Percentiles rank a stretch among this genome's conserved stretches.
These are phyloP conservation scores for Gossypium herbaceum DNA, from an alignment of 345 rosid genomes.

Conservation along the genomic window DNA sequence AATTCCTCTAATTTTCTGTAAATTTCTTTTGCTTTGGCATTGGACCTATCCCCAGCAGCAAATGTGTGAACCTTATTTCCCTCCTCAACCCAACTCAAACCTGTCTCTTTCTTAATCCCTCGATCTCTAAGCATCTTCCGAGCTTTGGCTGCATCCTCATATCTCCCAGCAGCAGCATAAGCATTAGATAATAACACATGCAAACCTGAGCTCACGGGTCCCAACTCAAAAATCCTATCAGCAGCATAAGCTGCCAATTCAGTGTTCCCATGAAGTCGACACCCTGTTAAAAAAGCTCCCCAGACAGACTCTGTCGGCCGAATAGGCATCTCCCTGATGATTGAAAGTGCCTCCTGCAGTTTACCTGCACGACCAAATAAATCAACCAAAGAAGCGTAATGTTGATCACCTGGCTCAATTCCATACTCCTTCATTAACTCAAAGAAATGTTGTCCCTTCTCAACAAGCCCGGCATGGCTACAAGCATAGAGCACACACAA, in stretches of 20 bases:
- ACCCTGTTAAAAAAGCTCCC: slow-evolving; percentile 87
- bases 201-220: slow-evolving; percentile 64
- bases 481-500: slow-evolving; percentile 76
- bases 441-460: slow-evolving; percentile 58
- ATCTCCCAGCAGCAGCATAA: slow-evolving; percentile 90
- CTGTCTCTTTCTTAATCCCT: slow-evolving; percentile 87
- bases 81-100: slow-evolving; percentile 92
- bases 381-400: slow-evolving; percentile 83
- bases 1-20: slow-evolving; percentile 68
- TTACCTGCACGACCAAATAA: slow-evolving; percentile 85
- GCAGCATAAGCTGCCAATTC: slow-evolving; percentile 82
- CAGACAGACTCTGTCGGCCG: slow-evolving; percentile 76
- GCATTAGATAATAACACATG: slow-evolving; percentile 68
- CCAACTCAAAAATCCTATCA: slow-evolving; percentile 64
- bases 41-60: slow-evolving; percentile 70
- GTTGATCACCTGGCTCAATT: slow-evolving; percentile 69
- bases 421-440: slow-evolving; percentile 61
- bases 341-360: slow-evolving; percentile 57
- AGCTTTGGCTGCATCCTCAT: slow-evolving; percentile 76
- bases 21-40: slow-evolving; percentile 53
- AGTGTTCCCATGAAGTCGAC: slow-evolving; percentile 63
- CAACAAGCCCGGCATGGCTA: slow-evolving; percentile 77
- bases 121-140: slow-evolving; percentile 71
- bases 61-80: slow-evolving; percentile 80
- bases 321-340: slow-evolving; percentile 56